These are phyloP conservation scores for Pyricularia pennisetigena DNA, from an alignment of 2,329 filamentous ascomycete genomes.

Conservation along the genomic window DNA sequence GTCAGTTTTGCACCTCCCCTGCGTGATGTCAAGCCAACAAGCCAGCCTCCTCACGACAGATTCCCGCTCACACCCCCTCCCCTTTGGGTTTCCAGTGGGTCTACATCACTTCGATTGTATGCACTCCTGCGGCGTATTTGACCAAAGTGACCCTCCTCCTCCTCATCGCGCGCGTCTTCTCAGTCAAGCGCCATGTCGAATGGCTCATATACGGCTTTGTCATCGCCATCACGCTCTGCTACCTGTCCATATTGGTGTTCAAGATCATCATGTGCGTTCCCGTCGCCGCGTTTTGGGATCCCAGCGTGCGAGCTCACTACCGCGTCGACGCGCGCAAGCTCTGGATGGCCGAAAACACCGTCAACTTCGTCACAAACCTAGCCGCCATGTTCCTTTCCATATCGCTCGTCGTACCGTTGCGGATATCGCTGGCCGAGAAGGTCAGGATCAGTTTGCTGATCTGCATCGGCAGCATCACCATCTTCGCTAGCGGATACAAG, in stretches of 20 bases:
- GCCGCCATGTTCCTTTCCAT: constrained; percentile 23
- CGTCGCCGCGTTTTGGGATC: constrained; percentile 14
- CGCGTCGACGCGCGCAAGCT: constrained; percentile 22
- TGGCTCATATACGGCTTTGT: constrained; percentile 12
- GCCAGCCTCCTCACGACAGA: background rate
- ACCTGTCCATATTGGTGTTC: constrained; percentile 8
- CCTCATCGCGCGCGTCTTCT: constrained; percentile 15
- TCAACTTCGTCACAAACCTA: constrained; percentile 22
- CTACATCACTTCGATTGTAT: constrained; percentile 11
- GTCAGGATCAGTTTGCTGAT: constrained; percentile 21
- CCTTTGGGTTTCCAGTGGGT: constrained; percentile 3
- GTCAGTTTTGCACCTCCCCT: background rate
- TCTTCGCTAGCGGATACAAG: no score
- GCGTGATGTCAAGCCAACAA: background rate
- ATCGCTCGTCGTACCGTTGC: constrained; percentile 18
- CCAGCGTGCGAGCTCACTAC: constrained; percentile 9
- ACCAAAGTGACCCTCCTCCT: constrained; percentile 17
- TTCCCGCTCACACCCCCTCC: background rate
- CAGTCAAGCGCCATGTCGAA: constrained; percentile 9
- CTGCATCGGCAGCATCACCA: constrained; percentile 15
- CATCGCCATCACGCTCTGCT: constrained; percentile 7
- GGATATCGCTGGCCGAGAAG: constrained; percentile 18
- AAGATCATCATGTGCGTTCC: constrained; percentile 13
- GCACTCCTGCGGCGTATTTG: constrained; percentile 12
- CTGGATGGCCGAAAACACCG: constrained; percentile 21